Evolutionary conservation across 2,329 filamentous ascomycete genomes (phyloP), one percentile per base, ranked within the genome.

Genomic region (Graphium sp.): DNA sequence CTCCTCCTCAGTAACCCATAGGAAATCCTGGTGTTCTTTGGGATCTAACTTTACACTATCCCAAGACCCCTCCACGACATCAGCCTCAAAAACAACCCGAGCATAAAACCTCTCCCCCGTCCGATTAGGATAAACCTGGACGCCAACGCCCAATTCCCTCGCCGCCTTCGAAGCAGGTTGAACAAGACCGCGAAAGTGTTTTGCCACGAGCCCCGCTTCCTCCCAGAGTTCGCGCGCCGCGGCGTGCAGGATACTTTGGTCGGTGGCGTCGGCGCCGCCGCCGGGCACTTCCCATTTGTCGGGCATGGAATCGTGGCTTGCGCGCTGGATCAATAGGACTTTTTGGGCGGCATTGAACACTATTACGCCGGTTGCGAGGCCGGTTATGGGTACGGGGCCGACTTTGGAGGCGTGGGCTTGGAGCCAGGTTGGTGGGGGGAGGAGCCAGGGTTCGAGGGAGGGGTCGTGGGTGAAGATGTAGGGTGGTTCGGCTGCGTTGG

Each of bases 191-290:
- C 34, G 29, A 24, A 58, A 36, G 18, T 39, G 39, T 8, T 26
- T 36, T 4, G 46, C 48, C 18, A 37, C 29, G 4, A 64, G 41
- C 0, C 59, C 56, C 7, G 55, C 39, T 41, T 65, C 60, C 41
- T 66, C 62, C 41, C 42, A 48, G 3, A 66, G 45, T 43, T 66
- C 62, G 11, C 62, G 49, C 11, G 50, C 55, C n/a, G 51, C 53
- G 11, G 49, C 53, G 26, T 50, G 38, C 4, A 66, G 44, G 5
- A 66, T 47, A 9, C 40, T 55, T 5, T 34, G 24, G 34, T 65
- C 60, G 1, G 44, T 41, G 0, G 40, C 28, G 28, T 65, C 62
- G 22, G 53, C 52, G 1, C 46, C 53, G n/a, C 62, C 62, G 14
- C 62, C 62, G 2, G 62, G 60, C 1, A 52, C 35, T 33, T 66